These are phyloP conservation scores for Suillus lakei DNA, from an alignment of 768 basidiomycete genomes.

Conservation along the genomic window DNA sequence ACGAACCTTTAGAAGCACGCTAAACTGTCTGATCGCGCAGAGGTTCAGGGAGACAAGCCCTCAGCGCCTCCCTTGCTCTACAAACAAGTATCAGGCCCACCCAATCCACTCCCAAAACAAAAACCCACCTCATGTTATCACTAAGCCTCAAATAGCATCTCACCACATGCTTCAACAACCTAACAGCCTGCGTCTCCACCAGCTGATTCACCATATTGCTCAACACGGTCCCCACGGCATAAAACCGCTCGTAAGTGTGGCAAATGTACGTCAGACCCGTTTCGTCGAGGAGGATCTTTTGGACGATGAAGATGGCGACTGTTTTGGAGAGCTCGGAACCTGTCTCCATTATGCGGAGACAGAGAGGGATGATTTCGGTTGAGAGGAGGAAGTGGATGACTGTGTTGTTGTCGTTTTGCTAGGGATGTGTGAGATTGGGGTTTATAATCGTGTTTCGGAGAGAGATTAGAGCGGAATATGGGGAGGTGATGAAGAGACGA, in stretches of 20 bases:
- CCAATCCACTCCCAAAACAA: slow-evolving; percentile 10
- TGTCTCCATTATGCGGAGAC: slow-evolving; percentile 99
- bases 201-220: slow-evolving; percentile 99
- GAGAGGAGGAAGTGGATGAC: slow-evolving; percentile 99
- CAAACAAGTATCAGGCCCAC: neutral
- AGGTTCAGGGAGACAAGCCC: slow-evolving; percentile 95
- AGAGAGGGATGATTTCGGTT: slow-evolving; percentile 99
- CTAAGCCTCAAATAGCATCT: slow-evolving; percentile 95
- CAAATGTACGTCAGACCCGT: slow-evolving; percentile 98
- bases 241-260: slow-evolving; percentile 99
- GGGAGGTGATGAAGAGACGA: neutral
- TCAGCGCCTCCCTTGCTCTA: slow-evolving; percentile 93
- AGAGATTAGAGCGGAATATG: neutral
- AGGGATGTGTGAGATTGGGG: slow-evolving; percentile 19
- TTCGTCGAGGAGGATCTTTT: slow-evolving; percentile 97
- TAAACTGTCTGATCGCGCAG: slow-evolving; percentile 94
- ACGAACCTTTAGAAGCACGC: slow-evolving; percentile 83
- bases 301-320: slow-evolving; percentile 99
- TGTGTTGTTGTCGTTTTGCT: slow-evolving; percentile 99
- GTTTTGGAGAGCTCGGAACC: slow-evolving; percentile 98
- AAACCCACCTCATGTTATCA: slow-evolving; percentile 87
- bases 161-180: slow-evolving; percentile 96
- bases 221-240: slow-evolving; percentile 97
- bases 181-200: slow-evolving; percentile 96
- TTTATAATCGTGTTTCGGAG: too few relatives aligned